These are phyloP conservation scores for Iodosphaeria phyllophila DNA, from an alignment of 2,329 filamentous ascomycete genomes.

Conservation along the genomic window DNA sequence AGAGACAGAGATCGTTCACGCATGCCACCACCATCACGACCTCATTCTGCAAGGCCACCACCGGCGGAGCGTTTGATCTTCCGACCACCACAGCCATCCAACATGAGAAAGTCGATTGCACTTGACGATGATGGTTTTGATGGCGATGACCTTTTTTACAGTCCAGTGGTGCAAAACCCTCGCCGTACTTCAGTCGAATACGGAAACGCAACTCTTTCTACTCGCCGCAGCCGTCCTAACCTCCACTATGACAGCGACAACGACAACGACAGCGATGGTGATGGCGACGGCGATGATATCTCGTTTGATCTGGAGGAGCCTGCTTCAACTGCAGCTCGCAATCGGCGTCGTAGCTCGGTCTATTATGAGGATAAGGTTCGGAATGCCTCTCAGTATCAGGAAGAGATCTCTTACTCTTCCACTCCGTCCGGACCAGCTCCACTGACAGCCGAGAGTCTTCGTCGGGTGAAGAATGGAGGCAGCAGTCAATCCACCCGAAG, in stretches of 20 bases:
- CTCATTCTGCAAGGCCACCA: slow-evolving; percentile 14
- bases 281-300: neutral
- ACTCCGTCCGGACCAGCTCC: too few species aligned
- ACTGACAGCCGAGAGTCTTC: slow-evolving; percentile 36
- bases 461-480: slow-evolving; percentile 25
- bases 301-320: slow-evolving; percentile 7
- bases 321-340: slow-evolving; percentile 13
- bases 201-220: neutral
- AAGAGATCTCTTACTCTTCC: slow-evolving; percentile 27
- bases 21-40: slow-evolving; percentile 30
- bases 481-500: slow-evolving; percentile 39
- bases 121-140: slow-evolving; percentile 8
- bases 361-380: slow-evolving; percentile 25
- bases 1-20: slow-evolving; percentile 22
- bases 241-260: slow-evolving; percentile 1
- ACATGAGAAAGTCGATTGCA: slow-evolving; percentile 11
- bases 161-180: too few species aligned
- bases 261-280: neutral
- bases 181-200: slow-evolving; percentile 1
- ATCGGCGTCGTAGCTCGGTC: slow-evolving; percentile 12
- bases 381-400: slow-evolving; percentile 30
- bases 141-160: too few species aligned
- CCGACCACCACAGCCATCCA: slow-evolving; percentile 10
- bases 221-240: neutral
- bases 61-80: slow-evolving; percentile 10